phyloP scores from a whole-genome alignment of 441 rosid genomes.

The Gossypium trilobum region DNA sequence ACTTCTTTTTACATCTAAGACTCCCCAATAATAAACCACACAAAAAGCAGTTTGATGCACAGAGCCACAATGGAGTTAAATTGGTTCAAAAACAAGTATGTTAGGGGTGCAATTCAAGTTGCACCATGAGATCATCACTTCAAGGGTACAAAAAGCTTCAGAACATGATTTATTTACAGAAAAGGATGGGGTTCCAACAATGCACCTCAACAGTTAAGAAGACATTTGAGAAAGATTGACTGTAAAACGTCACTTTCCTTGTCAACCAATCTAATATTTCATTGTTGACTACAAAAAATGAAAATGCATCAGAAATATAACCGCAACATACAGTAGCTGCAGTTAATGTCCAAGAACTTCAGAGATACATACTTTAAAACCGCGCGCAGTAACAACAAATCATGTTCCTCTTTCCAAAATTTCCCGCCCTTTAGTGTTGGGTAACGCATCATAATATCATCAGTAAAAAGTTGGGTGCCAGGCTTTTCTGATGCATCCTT shows the following conservation, averaged over 20 bases:
- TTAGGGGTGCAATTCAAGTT: not conserved
- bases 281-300: slow-evolving; percentile 1
- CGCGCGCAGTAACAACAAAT: slow-evolving; percentile 58
- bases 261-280: not conserved
- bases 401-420: slow-evolving; percentile 91
- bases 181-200: not conserved
- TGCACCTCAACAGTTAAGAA: slow-evolving; percentile 1
- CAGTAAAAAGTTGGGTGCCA: slow-evolving; percentile 40
- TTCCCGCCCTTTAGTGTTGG: slow-evolving; percentile 77
- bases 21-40: not conserved
- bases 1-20: not conserved
- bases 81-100: not conserved
- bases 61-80: not conserved
- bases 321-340: not conserved
- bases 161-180: not conserved
- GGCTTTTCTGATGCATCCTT: slow-evolving; percentile 49
- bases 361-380: slow-evolving; percentile 60
- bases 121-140: not conserved
- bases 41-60: not conserved
- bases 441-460: slow-evolving; percentile 58
- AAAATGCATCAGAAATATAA: not conserved
- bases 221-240: not conserved
- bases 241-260: not conserved
- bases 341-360: slow-evolving; percentile 3
- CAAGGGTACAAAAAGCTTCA: not conserved